A percentile compares a stretch with the other conserved stretches of the same genome.
These are phyloP conservation scores for Leucosporidium creatinivorum DNA, from an alignment of 768 basidiomycete species.

Conservation along the genomic window DNA sequence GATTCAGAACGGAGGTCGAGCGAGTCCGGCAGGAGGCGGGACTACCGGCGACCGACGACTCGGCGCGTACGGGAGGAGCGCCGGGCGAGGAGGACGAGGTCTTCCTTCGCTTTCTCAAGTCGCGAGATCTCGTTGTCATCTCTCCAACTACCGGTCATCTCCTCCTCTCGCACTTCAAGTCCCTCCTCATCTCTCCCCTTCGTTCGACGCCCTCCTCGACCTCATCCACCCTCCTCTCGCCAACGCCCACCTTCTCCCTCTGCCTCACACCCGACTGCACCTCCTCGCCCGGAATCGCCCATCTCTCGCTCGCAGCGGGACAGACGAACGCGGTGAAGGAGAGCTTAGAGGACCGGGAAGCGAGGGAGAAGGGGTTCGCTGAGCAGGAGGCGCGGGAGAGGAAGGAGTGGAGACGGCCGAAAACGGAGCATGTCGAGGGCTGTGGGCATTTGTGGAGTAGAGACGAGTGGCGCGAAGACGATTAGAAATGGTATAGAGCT, in stretches of 20 bases:
- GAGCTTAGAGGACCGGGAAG: not conserved
- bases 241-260: not conserved
- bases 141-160: constrained; percentile 42
- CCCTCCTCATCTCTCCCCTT: constrained; percentile 58
- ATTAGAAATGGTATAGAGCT: not conserved
- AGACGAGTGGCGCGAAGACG: not conserved
- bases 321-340: not conserved
- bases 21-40: constrained; percentile 22
- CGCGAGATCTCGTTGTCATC: constrained; percentile 45
- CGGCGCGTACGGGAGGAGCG: constrained; percentile 11
- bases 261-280: constrained; percentile 22
- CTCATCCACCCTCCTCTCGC: too few relatives aligned
- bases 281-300: constrained; percentile 17
- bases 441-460: constrained; percentile 17
- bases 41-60: constrained; percentile 1
- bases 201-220: not conserved
- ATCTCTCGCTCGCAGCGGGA: constrained; percentile 3
- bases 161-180: constrained; percentile 54
- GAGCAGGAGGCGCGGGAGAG: constrained; percentile 14
- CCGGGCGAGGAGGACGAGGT: constrained; percentile 20
- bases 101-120: constrained; percentile 47
- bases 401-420: not conserved
- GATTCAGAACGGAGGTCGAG: not conserved
- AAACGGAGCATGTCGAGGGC: not conserved
- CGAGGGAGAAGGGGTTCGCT: constrained; percentile 13